Base-by-base conservation (phyloP, 345 rosid species). In the Draba incana region DNA sequence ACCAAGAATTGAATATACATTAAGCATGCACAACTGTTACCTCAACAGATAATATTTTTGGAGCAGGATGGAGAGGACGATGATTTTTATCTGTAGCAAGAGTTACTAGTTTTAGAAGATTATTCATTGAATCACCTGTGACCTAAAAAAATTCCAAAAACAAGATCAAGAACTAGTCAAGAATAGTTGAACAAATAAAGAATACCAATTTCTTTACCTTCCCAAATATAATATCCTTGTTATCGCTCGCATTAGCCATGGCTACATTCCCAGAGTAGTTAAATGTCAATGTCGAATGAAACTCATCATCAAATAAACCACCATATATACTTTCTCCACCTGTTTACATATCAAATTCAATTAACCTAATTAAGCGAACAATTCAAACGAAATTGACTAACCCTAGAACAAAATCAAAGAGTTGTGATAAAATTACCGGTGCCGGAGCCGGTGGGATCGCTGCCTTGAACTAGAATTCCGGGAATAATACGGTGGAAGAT, bases 311-410 rank as follows among this genome's bases (percentile, higher is more conserved):
- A 72, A 94, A 94, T 0, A 61, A 56, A 56, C 77, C 76, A 63
- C 96, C 93, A 51, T 91, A 94, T 52, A 89, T 86, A 77, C 99
- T 91, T 30, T 87, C 98, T 28, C 93, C 96, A 66, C 97, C 97
- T 89, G 61, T 68, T 54, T n/a, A 56, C 53, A 61, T 1, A 60
- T 30, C 65, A n/a, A 14, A 37, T 2, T 44, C 31, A 55, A 44
- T 25, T 48, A 27, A 49, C 35, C 51, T 13, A 65, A 76, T 63
- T 31, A 12, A 30, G 62, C 12, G 62, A 61, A 2, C 46, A 5
- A 25, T 28, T 10, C 1, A 10, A 49, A 16, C 16, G 43, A 13
- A 45, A 60, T 27, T 28, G 39, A 53, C 64, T 30, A 46, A 45
- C 89, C 88, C 85, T 47, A 48, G 12, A 30, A 33, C 3, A 13